Evolutionary conservation across 2,329 filamentous ascomycete species (phyloP).

Genomic region (Talaromyces sp.): DNA sequence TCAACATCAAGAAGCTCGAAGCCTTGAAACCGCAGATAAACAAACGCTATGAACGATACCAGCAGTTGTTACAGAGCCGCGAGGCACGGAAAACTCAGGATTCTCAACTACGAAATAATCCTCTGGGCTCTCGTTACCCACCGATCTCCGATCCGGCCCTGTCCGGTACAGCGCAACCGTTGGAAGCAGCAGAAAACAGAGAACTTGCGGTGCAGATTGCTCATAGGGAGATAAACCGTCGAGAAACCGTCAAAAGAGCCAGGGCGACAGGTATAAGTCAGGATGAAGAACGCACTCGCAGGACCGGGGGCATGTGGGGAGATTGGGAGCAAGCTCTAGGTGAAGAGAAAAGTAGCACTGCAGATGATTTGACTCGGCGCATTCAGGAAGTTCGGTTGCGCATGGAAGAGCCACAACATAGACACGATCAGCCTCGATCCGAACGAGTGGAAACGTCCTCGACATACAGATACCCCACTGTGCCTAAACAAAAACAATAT

Average conservation of each 20-base stretch:
- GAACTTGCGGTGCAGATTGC: conserved; percentile 75
- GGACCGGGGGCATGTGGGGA: conserved; percentile 53
- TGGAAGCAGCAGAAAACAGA: conserved; percentile 68
- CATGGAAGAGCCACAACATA: conserved; percentile 27
- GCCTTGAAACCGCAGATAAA: conserved; percentile 74
- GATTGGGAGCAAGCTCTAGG: conserved; percentile 49
- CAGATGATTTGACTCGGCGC: conserved; percentile 49
- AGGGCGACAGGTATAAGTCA: conserved; percentile 56
- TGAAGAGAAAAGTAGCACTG: conserved; percentile 30
- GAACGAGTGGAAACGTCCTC: conserved; percentile 19
- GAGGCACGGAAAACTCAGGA: conserved; percentile 39
- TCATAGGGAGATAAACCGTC: conserved; percentile 65
- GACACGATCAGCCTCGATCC: conserved; percentile 13
- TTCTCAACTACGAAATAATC: conserved; percentile 15
- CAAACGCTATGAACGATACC: conserved; percentile 65
- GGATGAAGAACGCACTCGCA: conserved; percentile 56
- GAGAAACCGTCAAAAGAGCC: conserved; percentile 60
- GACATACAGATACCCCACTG: conserved; percentile 43
- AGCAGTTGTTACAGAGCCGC: conserved; percentile 48
- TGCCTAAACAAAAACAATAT: conserved; percentile 36
- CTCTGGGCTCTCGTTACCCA: conserved; percentile 20
- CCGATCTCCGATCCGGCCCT: conserved; percentile 56
- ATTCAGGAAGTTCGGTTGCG: conserved; percentile 50
- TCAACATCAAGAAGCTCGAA: conserved; percentile 69
- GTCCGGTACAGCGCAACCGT: conserved; percentile 54